Conservation (phyloP, 495 filamentous ascomycete species). For the Glutinoglossum americanum region DNA sequence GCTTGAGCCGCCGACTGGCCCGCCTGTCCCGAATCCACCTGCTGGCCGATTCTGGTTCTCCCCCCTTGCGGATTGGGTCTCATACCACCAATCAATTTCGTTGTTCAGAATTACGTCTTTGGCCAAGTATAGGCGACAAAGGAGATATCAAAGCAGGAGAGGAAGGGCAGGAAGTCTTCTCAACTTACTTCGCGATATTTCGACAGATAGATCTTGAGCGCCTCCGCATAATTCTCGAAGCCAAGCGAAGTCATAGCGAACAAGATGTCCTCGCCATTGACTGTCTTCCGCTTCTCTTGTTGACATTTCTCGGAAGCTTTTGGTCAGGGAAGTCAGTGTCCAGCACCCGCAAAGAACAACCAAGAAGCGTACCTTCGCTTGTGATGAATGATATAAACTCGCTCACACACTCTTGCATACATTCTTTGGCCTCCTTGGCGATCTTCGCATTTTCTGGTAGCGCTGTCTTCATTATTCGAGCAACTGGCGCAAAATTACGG, state of each 20-base stretch:
- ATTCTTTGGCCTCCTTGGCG: conserved; percentile 97
- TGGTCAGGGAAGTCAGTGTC: conserved; percentile 12
- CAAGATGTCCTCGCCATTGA: conserved; percentile 95
- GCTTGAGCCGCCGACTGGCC: conserved; percentile 24
- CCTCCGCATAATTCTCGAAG: conserved; percentile 97
- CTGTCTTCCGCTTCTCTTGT: conserved; percentile 96
- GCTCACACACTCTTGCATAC: conserved; percentile 99
- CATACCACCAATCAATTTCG: conserved; percentile 18
- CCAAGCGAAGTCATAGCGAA: conserved; percentile 98
- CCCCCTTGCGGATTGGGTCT: conserved; percentile 59
- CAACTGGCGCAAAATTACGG: conserved; percentile 77
- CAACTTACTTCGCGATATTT: conserved; percentile 90
- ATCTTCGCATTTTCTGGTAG: conserved; percentile 98
- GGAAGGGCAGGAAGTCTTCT: conserved; percentile 10
- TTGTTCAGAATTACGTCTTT: conserved; percentile 5
- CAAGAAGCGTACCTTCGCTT: conserved; percentile 56
- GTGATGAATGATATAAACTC: conserved; percentile 99
- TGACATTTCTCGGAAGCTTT: conserved; percentile 96
- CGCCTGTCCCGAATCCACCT: conserved; percentile 39
- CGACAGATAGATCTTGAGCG: conserved; percentile 90
- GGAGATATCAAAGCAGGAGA: conserved; percentile 1
- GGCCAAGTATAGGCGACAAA: conserved; percentile 5
- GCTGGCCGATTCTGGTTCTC: conserved; percentile 49
- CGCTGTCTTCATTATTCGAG: conserved; percentile 95
- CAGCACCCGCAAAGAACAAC: conserved; percentile 6